These are phyloP conservation scores for Sphaerulina musiva DNA, from an alignment of 2,329 filamentous ascomycete genomes.

Conservation along the genomic window DNA sequence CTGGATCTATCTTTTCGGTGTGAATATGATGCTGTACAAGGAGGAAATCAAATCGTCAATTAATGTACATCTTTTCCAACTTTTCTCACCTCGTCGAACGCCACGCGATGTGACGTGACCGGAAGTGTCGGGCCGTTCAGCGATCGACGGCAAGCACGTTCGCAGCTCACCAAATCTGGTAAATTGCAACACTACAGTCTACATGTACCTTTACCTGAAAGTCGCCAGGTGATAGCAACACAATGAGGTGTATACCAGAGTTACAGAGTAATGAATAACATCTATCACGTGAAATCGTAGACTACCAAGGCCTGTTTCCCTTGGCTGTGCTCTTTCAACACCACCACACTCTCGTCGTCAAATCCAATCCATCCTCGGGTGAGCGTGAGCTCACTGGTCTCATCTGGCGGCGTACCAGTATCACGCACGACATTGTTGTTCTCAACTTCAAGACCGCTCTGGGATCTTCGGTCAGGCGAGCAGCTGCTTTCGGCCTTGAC, in stretches of 20 bases:
- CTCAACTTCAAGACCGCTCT: conserved; percentile 21
- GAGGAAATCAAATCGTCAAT: background rate
- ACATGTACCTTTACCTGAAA: too few relatives aligned
- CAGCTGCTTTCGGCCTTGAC: conserved; percentile 33
- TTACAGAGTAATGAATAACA: background rate
- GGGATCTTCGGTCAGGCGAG: background rate
- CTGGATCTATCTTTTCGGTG: background rate
- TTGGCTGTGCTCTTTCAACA: conserved; percentile 63
- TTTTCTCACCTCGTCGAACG: background rate
- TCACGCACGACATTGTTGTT: conserved; percentile 1
- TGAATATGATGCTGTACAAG: background rate
- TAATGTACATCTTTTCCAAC: background rate
- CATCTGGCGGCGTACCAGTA: conserved; percentile 2
- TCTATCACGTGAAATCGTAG: conserved; percentile 71
- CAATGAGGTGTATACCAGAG: background rate
- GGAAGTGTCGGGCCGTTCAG: background rate
- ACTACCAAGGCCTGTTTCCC: conserved; percentile 70
- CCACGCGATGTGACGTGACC: background rate
- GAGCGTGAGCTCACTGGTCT: conserved; percentile 33
- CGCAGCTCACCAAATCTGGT: background rate
- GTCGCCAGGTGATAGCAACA: background rate
- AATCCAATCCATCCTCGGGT: conserved; percentile 69
- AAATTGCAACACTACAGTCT: background rate
- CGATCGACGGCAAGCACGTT: background rate
- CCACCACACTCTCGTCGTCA: conserved; percentile 85